Conservation (phyloP, 176 grass and related monocot genomes). For the Lolium perenne region DNA sequence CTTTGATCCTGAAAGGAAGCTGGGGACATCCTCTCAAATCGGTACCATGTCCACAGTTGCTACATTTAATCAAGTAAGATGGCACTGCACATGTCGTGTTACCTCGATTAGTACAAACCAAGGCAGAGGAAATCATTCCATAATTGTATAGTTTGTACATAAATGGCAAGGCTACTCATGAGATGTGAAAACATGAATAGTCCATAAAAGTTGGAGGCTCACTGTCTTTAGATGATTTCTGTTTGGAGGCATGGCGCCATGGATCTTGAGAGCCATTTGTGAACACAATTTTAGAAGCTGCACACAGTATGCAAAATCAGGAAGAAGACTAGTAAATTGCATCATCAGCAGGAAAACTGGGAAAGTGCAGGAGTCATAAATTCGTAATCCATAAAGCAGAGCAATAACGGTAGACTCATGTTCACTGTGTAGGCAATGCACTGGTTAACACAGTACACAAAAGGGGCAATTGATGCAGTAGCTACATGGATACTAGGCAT, state of each 20-base stretch:
- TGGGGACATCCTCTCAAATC: slow-evolving; percentile 97
- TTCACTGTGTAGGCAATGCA: background rate
- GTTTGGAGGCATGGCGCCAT: slow-evolving; percentile 96
- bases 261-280: slow-evolving; percentile 96
- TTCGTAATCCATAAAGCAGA: background rate
- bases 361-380: background rate
- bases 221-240: slow-evolving; percentile 80
- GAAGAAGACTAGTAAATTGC: background rate
- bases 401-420: background rate
- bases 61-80: slow-evolving; percentile 85
- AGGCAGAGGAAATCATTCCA: background rate
- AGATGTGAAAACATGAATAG: background rate
- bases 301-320: slow-evolving; percentile 12
- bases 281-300: slow-evolving; percentile 88
- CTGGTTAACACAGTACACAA: background rate
- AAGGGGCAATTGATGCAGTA: slow-evolving; percentile 22
- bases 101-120: too few species aligned
- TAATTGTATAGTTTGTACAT: background rate
- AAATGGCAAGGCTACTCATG: background rate
- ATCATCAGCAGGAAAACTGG: background rate
- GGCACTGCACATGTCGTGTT: slow-evolving; percentile 63
- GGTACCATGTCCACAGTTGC: slow-evolving; percentile 91
- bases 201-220: slow-evolving; percentile 40
- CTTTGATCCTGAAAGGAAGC: slow-evolving; percentile 75
- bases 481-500: background rate